phyloP scores from a whole-genome alignment of 805 yeast species.

The Kuraishia hungarica region DNA sequence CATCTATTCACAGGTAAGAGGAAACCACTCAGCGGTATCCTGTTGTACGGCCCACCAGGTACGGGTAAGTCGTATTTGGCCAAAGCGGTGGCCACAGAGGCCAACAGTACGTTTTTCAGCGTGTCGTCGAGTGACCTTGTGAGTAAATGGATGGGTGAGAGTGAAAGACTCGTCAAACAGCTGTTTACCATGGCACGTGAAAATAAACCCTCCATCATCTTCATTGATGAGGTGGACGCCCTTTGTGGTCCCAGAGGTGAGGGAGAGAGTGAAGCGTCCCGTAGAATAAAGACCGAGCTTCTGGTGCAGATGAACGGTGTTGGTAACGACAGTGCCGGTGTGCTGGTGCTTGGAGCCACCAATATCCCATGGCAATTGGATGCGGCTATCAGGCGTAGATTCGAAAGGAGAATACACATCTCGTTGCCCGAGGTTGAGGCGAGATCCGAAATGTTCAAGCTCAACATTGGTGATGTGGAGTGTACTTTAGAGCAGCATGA shows the following conservation, averaged over 20 bases:
- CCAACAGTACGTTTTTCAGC: conserved; percentile 92
- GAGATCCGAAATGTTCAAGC: conserved; percentile 85
- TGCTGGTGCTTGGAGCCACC: conserved; percentile 92
- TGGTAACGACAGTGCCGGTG: conserved; percentile 90
- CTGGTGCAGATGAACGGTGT: conserved; percentile 99
- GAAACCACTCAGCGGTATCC: conserved; percentile 85
- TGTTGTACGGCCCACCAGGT: conserved; percentile 91
- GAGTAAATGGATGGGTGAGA: conserved; percentile 99
- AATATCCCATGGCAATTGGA: conserved; percentile 99
- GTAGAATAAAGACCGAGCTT: conserved; percentile 93
- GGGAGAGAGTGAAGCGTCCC: conserved; percentile 92
- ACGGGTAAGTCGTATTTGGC: conserved; percentile 97
- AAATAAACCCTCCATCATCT: conserved; percentile 89
- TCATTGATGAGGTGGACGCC: conserved; percentile 97
- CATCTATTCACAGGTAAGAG: conserved; percentile 92
- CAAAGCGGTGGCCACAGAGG: conserved; percentile 98
- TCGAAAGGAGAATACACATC: conserved; percentile 90
- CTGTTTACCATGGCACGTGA: conserved; percentile 94
- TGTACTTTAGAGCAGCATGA: conserved; percentile 70
- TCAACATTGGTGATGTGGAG: conserved; percentile 87
- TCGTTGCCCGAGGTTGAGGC: conserved; percentile 94
- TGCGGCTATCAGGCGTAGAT: conserved; percentile 94
- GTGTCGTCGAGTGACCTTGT: conserved; percentile 95
- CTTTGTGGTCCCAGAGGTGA: conserved; percentile 97
- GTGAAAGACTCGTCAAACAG: conserved; percentile 92